phyloP scores from a whole-genome alignment of 2,329 filamentous ascomycete genomes.

The Paracorniculantispora psalliotae region DNA sequence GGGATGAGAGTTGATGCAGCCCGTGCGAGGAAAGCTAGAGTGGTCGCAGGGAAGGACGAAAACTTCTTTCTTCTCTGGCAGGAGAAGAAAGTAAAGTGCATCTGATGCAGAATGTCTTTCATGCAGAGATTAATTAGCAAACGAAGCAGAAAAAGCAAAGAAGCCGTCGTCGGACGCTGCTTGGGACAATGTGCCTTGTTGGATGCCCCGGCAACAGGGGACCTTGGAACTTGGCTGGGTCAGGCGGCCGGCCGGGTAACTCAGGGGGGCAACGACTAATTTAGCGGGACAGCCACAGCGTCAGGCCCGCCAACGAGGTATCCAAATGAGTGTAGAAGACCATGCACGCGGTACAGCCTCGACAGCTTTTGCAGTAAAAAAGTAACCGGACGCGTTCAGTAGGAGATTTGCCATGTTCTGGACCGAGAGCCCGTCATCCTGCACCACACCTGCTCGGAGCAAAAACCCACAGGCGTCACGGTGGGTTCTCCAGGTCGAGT shows the following conservation, averaged over 20 bases:
- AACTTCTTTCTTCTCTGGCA: too few species aligned
- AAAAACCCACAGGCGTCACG: not conserved
- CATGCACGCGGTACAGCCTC: not conserved
- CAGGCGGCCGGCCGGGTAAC: not conserved
- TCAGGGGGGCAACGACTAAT: slow-evolving; percentile 2
- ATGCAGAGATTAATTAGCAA: not conserved
- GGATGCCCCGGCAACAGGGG: slow-evolving; percentile 11
- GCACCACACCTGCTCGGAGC: not conserved
- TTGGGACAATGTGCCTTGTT: not conserved
- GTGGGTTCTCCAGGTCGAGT: not conserved
- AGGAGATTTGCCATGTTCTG: too few species aligned
- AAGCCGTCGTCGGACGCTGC: not conserved
- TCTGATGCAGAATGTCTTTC: slow-evolving; percentile 5
- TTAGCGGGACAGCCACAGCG: not conserved
- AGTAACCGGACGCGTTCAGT: too few species aligned
- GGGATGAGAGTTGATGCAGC: not conserved
- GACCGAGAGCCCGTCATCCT: not conserved
- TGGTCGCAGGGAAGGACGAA: not conserved
- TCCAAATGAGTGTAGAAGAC: too few species aligned
- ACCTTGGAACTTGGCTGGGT: not conserved
- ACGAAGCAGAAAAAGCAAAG: not conserved
- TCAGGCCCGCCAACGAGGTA: not conserved
- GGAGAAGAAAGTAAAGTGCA: not conserved
- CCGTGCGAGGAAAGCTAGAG: not conserved
- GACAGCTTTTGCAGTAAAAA: too few species aligned